Evolutionary conservation across 306 rosid species (phyloP).

Genomic region (Astragalus glycyphyllos): DNA sequence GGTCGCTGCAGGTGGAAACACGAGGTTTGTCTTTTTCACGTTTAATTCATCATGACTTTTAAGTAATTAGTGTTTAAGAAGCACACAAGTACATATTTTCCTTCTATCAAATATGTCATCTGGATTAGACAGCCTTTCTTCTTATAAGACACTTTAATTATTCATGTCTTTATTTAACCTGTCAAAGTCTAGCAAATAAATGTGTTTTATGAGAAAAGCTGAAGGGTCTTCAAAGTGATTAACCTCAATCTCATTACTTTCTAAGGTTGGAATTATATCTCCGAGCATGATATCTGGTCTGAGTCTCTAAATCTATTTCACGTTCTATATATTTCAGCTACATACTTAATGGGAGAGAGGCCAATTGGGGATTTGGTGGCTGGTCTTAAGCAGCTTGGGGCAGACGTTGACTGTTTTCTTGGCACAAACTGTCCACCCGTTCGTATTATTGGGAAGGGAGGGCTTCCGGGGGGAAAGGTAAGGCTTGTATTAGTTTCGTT

Average conservation of each 20-base stretch:
- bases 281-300: constrained; percentile 16
- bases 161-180: constrained; percentile 10
- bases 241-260: constrained; percentile 19
- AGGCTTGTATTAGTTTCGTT: constrained; percentile 38
- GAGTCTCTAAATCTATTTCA: constrained; percentile 16
- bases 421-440: constrained; percentile 99
- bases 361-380: constrained; percentile 95
- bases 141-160: not conserved
- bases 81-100: not conserved
- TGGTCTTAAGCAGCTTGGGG: constrained; percentile 99
- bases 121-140: not conserved
- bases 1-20: constrained; percentile 90
- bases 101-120: not conserved
- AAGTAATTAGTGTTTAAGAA: constrained; percentile 4
- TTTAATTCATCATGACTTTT: constrained; percentile 9
- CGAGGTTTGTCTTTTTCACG: constrained; percentile 60
- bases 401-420: constrained; percentile 83
- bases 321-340: constrained; percentile 64
- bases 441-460: constrained; percentile 88
- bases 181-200: constrained; percentile 18
- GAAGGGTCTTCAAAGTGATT: constrained; percentile 3
- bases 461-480: constrained; percentile 99
- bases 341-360: constrained; percentile 98
- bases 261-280: constrained; percentile 9
- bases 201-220: constrained; percentile 1